These are phyloP conservation scores for Phytophthora multivora DNA, from an alignment of 352 stramenopile genomes.

Conservation along the genomic window DNA sequence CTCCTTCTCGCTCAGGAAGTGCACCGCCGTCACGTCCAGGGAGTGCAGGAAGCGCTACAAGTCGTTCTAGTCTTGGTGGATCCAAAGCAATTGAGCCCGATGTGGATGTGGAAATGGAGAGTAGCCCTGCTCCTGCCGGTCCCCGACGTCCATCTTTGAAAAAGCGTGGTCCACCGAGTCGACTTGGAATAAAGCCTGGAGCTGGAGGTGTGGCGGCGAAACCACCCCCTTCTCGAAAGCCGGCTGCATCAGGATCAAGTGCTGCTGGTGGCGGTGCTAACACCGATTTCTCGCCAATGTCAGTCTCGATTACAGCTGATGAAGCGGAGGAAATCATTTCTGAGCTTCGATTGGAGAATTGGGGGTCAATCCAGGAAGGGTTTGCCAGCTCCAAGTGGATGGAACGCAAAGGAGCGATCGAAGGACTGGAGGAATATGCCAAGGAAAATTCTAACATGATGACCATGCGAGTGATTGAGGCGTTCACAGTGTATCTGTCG, in stretches of 20 bases:
- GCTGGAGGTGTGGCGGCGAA: slow-evolving; percentile 27
- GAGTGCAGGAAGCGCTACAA: slow-evolving; percentile 32
- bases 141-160: slow-evolving; percentile 31
- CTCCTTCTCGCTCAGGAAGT: slow-evolving; percentile 30
- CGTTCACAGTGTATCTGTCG: slow-evolving; percentile 70
- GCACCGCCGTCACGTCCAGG: slow-evolving; percentile 38
- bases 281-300: slow-evolving; percentile 67
- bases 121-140: slow-evolving; percentile 12
- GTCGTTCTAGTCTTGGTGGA: slow-evolving; percentile 27
- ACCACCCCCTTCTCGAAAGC: slow-evolving; percentile 34
- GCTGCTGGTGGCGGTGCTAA: slow-evolving; percentile 25
- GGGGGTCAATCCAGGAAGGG: slow-evolving; percentile 51
- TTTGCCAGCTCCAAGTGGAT: slow-evolving; percentile 85
- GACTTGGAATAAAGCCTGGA: slow-evolving; percentile 52
- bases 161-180: slow-evolving; percentile 59
- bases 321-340: slow-evolving; percentile 68
- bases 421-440: slow-evolving; percentile 66
- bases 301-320: slow-evolving; percentile 63
- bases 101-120: slow-evolving; percentile 41
- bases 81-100: slow-evolving; percentile 18
- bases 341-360: slow-evolving; percentile 68
- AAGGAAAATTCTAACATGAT: slow-evolving; percentile 55
- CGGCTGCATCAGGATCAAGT: slow-evolving; percentile 13
- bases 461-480: slow-evolving; percentile 71
- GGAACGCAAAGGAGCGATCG: slow-evolving; percentile 80